These are phyloP conservation scores for Chloromonas sp. DNA, from an alignment of 163 green algal species.

Conservation along the genomic window DNA sequence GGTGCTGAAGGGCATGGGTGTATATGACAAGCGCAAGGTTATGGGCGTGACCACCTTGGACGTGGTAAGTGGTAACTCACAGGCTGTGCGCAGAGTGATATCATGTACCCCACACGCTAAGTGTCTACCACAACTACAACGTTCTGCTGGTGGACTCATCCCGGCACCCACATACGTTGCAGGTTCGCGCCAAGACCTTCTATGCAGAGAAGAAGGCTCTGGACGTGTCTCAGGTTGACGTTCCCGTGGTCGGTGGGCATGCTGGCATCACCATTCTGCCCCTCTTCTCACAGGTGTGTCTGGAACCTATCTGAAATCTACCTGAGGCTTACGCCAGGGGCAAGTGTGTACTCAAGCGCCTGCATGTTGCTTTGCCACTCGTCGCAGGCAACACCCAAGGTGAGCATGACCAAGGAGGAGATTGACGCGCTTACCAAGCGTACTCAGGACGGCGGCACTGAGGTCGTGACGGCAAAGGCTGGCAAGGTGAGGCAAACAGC, in stretches of 20 bases:
- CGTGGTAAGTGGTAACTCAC: constrained; percentile 38
- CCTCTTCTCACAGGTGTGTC: constrained; percentile 86
- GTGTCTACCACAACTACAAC: no score
- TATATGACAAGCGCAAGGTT: constrained; percentile 76
- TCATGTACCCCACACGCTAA: no score
- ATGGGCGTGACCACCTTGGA: constrained; percentile 91
- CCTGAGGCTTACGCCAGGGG: no score
- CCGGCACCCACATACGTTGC: neutral
- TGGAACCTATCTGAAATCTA: no score
- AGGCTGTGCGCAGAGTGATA: neutral
- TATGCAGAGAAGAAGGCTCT: constrained; percentile 83
- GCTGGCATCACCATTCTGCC: constrained; percentile 96
- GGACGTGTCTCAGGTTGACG: constrained; percentile 82
- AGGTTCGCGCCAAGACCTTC: constrained; percentile 89
- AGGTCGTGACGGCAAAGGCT: constrained; percentile 98
- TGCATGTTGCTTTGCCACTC: neutral
- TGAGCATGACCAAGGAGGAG: constrained; percentile 62
- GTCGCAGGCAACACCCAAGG: constrained; percentile 49
- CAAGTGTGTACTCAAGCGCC: no score
- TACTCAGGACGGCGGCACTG: constrained; percentile 96
- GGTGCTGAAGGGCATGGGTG: constrained; percentile 81
- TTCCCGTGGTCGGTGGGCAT: constrained; percentile 97
- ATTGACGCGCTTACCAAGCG: constrained; percentile 84
- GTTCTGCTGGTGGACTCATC: no score
- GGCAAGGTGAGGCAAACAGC: constrained; percentile 42